Base-by-base conservation (phyloP, 2,329 filamentous ascomycete genomes). In the Fusarium compactum region DNA sequence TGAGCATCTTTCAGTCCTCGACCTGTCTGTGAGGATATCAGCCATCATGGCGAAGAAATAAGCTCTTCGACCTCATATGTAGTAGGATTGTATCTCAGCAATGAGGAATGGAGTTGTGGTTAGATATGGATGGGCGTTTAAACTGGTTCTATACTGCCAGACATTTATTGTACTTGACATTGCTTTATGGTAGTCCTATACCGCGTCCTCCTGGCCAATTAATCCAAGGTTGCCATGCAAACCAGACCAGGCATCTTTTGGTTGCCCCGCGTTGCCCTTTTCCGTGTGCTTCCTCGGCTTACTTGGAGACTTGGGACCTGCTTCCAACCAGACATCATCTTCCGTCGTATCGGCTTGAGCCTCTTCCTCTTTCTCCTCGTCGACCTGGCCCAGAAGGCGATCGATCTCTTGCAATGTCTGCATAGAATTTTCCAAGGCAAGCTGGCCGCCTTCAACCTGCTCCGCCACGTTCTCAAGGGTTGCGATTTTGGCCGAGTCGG, bases 1-100 rank as follows among this genome's bases (percentile, higher is more conserved):
- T 77, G 96, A 99, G 82, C 95, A 99, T 78, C 84, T 99, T 25
- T 94, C 93, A 2, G 92, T 98, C 63, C 83, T 99, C 32, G 95
- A 99, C 79, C 78, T 98, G 70, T 87, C 92, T 9, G 85, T 98
- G 77, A 90, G 93, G 76, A 92, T 97, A 82, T 93, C 93, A 0
- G 88, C 87, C 30, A 90, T 96, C 62, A 78, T 97, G 78, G 85
- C 84, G 44, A 84, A 84, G 44, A 80, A 79, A 71, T 82, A 46
- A 73, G 51, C 43, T 30, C 34, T 34, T 18, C 32, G 11, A 20
- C 53, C 51, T 34, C 15, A 20, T 16, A 47, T 48, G 48, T 45
- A 64, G 48, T 45, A 64, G 34, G 20, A n/a, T 70, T 34, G 22
- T 47, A 43, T 62, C 52, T 62, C 46, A 57, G 41, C 51, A 55